Percentiles rank a stretch among this genome's conserved stretches.
phyloP scores from a whole-genome alignment of 73 alveolate species.

The Tetrahymena elliotti region DNA sequence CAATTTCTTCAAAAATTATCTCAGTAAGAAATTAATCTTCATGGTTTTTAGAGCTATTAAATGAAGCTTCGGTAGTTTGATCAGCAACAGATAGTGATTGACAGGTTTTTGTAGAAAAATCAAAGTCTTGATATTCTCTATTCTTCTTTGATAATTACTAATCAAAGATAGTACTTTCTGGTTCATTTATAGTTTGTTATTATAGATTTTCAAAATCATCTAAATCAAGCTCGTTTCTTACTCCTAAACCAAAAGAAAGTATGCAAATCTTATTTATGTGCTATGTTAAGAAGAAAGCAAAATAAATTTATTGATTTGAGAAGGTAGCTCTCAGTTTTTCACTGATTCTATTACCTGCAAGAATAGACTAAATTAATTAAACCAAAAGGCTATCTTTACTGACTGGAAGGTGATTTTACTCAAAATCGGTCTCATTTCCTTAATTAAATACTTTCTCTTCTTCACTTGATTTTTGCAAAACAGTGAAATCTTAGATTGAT shows the following conservation, averaged over 20 bases:
- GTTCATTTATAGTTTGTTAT: background rate
- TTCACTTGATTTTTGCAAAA: background rate
- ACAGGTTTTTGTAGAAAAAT: no score
- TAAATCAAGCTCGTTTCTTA: background rate
- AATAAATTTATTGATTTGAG: background rate
- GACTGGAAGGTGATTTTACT: background rate
- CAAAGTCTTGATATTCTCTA: no score
- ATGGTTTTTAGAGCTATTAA: background rate
- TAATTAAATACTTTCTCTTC: background rate
- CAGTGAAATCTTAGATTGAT: background rate
- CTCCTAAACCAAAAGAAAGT: background rate
- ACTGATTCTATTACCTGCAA: background rate
- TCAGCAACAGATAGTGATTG: background rate
- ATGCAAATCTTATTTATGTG: background rate
- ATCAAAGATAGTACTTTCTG: background rate
- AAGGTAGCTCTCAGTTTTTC: background rate
- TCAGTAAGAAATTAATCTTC: background rate
- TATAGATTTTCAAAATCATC: background rate
- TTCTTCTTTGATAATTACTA: background rate
- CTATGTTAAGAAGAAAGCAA: background rate
- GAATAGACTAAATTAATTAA: background rate
- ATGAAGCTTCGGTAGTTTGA: background rate
- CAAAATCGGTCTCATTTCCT: background rate
- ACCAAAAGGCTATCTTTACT: background rate
- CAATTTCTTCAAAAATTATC: background rate